These are phyloP conservation scores for Dryadomyces quercus-mongolicae DNA, from an alignment of 2,329 filamentous ascomycete species.

Conservation along the genomic window DNA sequence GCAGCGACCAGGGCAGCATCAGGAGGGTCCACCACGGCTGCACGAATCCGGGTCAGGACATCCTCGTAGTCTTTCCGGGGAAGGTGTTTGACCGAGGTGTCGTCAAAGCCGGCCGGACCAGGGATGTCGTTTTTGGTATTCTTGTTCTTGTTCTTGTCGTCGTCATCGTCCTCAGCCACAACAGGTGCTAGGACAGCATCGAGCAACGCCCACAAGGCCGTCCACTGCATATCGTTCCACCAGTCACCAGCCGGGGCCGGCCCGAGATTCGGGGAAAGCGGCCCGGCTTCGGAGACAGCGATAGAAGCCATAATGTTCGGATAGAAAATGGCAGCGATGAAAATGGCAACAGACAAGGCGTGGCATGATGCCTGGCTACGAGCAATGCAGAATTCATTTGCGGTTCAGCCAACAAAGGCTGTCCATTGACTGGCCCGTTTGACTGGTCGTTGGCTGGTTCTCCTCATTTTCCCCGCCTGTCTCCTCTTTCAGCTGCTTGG, in stretches of 20 bases:
- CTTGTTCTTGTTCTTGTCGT: too few relatives aligned
- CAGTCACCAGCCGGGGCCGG: conserved; percentile 18
- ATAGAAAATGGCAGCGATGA: neutral
- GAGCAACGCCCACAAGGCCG: conserved; percentile 38
- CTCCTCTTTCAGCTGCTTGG: neutral
- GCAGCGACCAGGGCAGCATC: conserved; percentile 31
- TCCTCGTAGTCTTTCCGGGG: conserved; percentile 36
- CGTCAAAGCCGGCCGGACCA: conserved; percentile 18
- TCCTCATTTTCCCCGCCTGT: neutral
- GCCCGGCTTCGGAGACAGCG: neutral
- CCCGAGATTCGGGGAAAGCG: neutral
- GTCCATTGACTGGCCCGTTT: neutral
- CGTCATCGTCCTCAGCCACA: conserved; percentile 27
- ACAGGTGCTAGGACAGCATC: conserved; percentile 52
- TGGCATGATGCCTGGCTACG: neutral
- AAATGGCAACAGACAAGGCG: neutral
- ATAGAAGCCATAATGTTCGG: too few relatives aligned
- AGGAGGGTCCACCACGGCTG: conserved; percentile 23
- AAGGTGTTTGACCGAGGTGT: conserved; percentile 29
- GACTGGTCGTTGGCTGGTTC: neutral
- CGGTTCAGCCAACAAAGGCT: too few relatives aligned
- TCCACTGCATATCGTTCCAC: conserved; percentile 39
- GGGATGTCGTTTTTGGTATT: neutral
- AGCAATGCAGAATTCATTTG: neutral
- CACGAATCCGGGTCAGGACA: conserved; percentile 26